A percentile compares a stretch with the other conserved stretches of the same genome.
Evolutionary conservation across 257 asterid genomes (phyloP).

Genomic region (Capsicum pubescens): DNA sequence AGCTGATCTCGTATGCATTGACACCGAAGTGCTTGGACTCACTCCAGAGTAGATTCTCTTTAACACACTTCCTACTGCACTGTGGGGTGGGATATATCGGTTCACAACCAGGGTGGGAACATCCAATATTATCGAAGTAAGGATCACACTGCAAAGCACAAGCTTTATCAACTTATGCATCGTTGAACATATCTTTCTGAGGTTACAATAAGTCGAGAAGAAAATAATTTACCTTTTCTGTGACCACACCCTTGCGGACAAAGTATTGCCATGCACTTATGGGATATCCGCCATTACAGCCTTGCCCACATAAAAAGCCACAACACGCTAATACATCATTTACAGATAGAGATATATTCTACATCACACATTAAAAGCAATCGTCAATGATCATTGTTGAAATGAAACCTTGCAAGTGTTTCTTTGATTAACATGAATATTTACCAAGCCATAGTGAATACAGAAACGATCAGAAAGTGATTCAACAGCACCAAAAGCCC

Average conservation of each 20-base stretch:
- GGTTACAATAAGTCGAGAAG: not conserved
- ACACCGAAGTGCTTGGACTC: slow-evolving; percentile 73
- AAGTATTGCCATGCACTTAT: slow-evolving; percentile 87
- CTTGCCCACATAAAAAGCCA: slow-evolving; percentile 86
- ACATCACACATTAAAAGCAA: slow-evolving; percentile 27
- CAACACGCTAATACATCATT: slow-evolving; percentile 96
- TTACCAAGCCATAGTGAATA: slow-evolving; percentile 66
- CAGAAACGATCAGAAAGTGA: slow-evolving; percentile 92
- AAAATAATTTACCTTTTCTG: slow-evolving; percentile 64
- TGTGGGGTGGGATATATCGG: slow-evolving; percentile 85
- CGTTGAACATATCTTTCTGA: not conserved
- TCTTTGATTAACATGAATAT: slow-evolving; percentile 7
- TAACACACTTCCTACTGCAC: slow-evolving; percentile 69
- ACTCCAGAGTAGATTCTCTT: slow-evolving; percentile 67
- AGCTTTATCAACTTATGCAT: slow-evolving; percentile 15
- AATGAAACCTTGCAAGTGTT: not conserved
- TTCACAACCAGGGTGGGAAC: slow-evolving; percentile 98
- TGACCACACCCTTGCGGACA: slow-evolving; percentile 75
- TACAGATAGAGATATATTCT: slow-evolving; percentile 87
- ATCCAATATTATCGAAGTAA: slow-evolving; percentile 81
- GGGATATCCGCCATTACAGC: slow-evolving; percentile 96
- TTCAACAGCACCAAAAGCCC: slow-evolving; percentile 98
- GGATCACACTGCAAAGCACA: slow-evolving; percentile 85
- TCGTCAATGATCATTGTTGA: not conserved
- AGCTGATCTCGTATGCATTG: slow-evolving; percentile 55